Conservation (phyloP, 495 filamentous ascomycete species). For the Arthonia radiata region DNA sequence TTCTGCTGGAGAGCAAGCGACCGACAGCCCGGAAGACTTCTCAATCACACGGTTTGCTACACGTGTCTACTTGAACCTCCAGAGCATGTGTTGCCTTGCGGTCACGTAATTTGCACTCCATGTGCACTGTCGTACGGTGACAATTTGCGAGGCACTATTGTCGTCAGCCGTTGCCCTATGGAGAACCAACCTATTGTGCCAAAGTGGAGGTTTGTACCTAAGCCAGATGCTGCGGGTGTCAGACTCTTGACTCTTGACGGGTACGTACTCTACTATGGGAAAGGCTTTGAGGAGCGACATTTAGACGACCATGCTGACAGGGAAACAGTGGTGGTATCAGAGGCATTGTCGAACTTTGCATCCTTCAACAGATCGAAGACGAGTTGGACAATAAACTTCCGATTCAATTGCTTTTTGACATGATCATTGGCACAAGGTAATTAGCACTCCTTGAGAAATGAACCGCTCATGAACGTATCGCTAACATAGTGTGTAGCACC, state of each 20-base stretch:
- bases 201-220: conserved; percentile 10
- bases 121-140: too few species aligned
- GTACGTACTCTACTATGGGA: conserved; percentile 8
- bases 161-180: too few species aligned
- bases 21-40: conserved; percentile 4
- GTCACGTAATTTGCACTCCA: conserved; percentile 16
- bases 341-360: conserved; percentile 18
- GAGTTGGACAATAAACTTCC: conserved; percentile 7
- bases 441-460: conserved; percentile 1
- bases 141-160: too few species aligned
- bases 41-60: conserved; percentile 15
- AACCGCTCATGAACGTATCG: neutral
- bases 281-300: too few species aligned
- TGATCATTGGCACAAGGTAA: conserved; percentile 22
- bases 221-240: conserved; percentile 13
- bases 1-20: too few species aligned
- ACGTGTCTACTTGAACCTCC: conserved; percentile 16
- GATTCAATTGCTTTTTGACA: conserved; percentile 19
- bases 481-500: conserved; percentile 21
- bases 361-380: conserved; percentile 14
- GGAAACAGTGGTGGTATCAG: conserved; percentile 18
- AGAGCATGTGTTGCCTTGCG: conserved; percentile 16
- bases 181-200: too few species aligned
- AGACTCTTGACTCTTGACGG: conserved; percentile 18
- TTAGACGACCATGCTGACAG: conserved; percentile 2